Evolutionary conservation across 352 stramenopile species (phyloP), one percentile per base, ranked within the genome.

Genomic region (Phytophthora colocasiae): DNA sequence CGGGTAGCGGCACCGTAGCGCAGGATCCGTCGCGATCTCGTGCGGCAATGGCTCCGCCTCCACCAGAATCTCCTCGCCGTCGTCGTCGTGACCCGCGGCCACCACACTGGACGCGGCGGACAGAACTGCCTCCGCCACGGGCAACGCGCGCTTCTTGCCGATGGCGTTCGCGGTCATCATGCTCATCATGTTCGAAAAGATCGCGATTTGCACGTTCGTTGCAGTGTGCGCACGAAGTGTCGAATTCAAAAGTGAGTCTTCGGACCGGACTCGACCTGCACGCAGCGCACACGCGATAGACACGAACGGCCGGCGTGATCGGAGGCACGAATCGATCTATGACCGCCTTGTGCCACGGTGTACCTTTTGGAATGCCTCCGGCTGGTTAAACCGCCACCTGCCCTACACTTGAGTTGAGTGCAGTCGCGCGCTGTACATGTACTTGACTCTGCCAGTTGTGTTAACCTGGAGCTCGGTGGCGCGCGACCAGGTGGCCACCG

Each of bases 1-100:
- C 34, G 74, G 70, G 54, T 89, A 89, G 7, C 69, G 64, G 60
- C 80, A 89, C n/a, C 73, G 69, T 58, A 76, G 69, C 41, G 66
- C 64, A 19, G 70, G 74, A 41, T 75, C 61, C 38, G 61, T 52
- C 4, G 71, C 71, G 56, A 82, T 71, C 63, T 82, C 71, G 52
- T 80, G 71, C 32, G 71, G 56, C 56, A 77, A 66, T 38, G 70
- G 66, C 15, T 77, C 70, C 19, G 71, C 70, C 43, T 81, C 66
- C 27, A 81, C 50, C 11, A 81, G 58, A 41, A 69, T 64, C 29
- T 72, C 73, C 58, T 77, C 52, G 31, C 70, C 70, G 44, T 77
- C 63, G 41, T 69, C 58, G 32, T 79, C 73, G 39, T 66, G 44
- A 17, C 51, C 67, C 11, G 63, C 48, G 14, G 49, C 43, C 24